These are phyloP conservation scores for Elymus sibiricus DNA, from an alignment of 176 grass and related monocot species.

Conservation along the genomic window DNA sequence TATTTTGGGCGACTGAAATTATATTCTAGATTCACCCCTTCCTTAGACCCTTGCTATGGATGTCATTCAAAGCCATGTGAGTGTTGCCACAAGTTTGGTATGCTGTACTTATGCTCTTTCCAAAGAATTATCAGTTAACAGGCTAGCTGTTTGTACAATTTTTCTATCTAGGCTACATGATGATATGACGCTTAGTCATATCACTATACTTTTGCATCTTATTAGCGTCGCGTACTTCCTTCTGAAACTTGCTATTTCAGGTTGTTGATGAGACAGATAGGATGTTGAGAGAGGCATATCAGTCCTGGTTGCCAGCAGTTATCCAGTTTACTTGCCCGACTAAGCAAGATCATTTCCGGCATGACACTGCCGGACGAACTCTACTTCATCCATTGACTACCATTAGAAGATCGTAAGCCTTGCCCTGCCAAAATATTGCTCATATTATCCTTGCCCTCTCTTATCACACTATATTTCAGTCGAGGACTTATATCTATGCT, in stretches of 20 bases:
- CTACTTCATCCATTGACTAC: slow-evolving; percentile 58
- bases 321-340: slow-evolving; percentile 54
- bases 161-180: neutral
- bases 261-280: slow-evolving; percentile 93
- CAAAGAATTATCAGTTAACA: neutral
- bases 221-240: slow-evolving; percentile 1
- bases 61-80: neutral
- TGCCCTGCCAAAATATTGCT: neutral
- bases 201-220: slow-evolving; percentile 5
- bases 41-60: neutral
- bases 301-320: slow-evolving; percentile 88
- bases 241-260: slow-evolving; percentile 28
- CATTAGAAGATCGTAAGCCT: slow-evolving; percentile 75
- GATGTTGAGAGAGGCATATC: slow-evolving; percentile 87
- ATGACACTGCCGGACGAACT: slow-evolving; percentile 23
- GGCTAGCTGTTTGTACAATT: neutral
- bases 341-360: slow-evolving; percentile 31
- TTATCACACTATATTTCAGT: neutral
- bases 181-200: neutral
- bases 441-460: neutral
- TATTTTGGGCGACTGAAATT: neutral
- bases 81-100: neutral
- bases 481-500: slow-evolving; percentile 20
- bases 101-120: neutral
- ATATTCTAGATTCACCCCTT: neutral